Percentiles rank a stretch among this genome's conserved stretches.
These are phyloP conservation scores for Amaranthus palmeri DNA, from an alignment of 148 eudicot species.

Conservation along the genomic window DNA sequence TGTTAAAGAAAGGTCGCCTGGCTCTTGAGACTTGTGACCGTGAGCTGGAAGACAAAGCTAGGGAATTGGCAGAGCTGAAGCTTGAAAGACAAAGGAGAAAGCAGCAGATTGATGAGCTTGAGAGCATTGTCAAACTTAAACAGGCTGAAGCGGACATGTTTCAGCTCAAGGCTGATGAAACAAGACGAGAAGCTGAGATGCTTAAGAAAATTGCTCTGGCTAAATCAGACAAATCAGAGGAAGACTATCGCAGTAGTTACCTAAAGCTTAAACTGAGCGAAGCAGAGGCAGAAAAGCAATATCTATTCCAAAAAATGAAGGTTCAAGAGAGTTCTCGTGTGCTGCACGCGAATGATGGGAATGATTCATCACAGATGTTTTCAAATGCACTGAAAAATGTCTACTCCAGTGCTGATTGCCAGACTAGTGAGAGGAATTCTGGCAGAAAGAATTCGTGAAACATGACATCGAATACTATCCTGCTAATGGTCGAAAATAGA, in stretches of 20 bases:
- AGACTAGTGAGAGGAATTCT: conserved; percentile 27
- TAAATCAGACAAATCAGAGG: conserved; percentile 50
- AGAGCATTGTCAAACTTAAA: conserved; percentile 55
- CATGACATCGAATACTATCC: background rate
- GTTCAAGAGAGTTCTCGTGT: conserved; percentile 44
- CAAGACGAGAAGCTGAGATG: conserved; percentile 56
- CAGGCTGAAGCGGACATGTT: conserved; percentile 69
- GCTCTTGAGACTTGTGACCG: conserved; percentile 44
- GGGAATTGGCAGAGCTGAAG: conserved; percentile 48
- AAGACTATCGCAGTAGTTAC: conserved; percentile 45
- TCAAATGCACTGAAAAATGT: conserved; percentile 38
- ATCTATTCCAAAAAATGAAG: conserved; percentile 49
- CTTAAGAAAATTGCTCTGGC: conserved; percentile 50
- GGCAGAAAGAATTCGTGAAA: conserved; percentile 24
- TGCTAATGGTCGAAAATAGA: background rate
- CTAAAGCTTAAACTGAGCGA: conserved; percentile 51
- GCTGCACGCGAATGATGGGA: conserved; percentile 28
- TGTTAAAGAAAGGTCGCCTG: conserved; percentile 48
- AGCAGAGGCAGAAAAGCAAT: conserved; percentile 56
- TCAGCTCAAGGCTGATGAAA: conserved; percentile 54
- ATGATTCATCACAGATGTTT: conserved; percentile 32
- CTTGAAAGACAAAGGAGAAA: conserved; percentile 45
- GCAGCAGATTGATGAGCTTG: conserved; percentile 52
- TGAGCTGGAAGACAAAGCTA: conserved; percentile 50
- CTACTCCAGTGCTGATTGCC: conserved; percentile 30